phyloP scores from a whole-genome alignment of 441 rosid genomes.

The Erodium trifolium region DNA sequence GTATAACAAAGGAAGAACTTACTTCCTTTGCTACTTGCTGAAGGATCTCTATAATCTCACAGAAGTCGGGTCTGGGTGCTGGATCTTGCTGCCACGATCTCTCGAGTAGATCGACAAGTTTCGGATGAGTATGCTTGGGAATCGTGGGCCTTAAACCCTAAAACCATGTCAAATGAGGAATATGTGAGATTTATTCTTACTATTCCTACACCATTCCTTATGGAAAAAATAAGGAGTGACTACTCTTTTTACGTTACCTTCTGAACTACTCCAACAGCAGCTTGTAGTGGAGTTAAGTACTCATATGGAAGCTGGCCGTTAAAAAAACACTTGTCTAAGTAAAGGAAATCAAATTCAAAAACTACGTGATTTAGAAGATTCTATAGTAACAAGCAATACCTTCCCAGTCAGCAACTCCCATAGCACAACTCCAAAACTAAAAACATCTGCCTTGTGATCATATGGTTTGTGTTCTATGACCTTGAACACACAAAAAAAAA shows the following conservation, averaged over 20 bases:
- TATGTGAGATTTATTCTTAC: background rate
- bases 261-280: background rate
- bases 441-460: conserved; percentile 59
- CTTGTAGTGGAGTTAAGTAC: background rate
- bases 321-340: background rate
- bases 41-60: conserved; percentile 41
- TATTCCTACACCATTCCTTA: no score
- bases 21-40: conserved; percentile 50
- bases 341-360: background rate
- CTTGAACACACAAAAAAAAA: conserved; percentile 29
- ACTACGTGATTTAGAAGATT: background rate
- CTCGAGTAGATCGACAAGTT: conserved; percentile 42
- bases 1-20: background rate
- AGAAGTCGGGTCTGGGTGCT: conserved; percentile 51
- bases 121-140: conserved; percentile 46
- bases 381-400: conserved; percentile 21
- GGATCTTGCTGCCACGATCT: conserved; percentile 69
- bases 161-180: background rate
- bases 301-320: background rate
- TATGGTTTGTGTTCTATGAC: conserved; percentile 61
- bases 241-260: background rate
- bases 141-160: conserved; percentile 57
- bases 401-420: conserved; percentile 58
- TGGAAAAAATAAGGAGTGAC: no score
- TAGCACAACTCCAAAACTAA: conserved; percentile 51